Base-by-base conservation (phyloP, 139 green algal genomes). In the Desmodesmus armatus region DNA sequence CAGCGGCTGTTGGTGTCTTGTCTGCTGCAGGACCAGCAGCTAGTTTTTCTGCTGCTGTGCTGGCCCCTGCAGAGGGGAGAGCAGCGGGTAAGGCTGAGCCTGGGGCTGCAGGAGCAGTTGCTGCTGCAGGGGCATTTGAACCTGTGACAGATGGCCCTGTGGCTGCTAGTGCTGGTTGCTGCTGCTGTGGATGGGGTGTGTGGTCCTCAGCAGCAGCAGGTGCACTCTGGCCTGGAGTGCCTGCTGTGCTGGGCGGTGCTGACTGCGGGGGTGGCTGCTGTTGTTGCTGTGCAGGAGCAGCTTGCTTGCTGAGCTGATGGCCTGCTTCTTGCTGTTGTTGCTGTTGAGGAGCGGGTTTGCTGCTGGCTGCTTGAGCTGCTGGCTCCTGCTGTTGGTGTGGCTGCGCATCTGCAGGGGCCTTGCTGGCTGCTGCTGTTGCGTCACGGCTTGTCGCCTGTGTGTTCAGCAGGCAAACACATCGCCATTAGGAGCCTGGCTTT, bases 31-130 rank as follows among this genome's bases (percentile, higher is more conserved):
- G 58, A 3, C 17, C 66, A 66, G 71, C 17, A 3, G 29, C n/a
- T 70, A 58, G 80, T 51, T 60, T 31, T 21, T 67, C 44, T 85
- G 78, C 43, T 78, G 78, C 31, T 66, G 62, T 39, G 71, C 25
- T 13, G 40, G 71, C 5, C 35, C 11, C 21, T 60, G 37, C 27
- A 37, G 71, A n/a, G 19, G 53, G 19, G 53, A 65, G 19, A 21
- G 53, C 53, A 19, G 53, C 53, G 53, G 53, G 19, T n/a, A 21
- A 19, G 53, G 39, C 70, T 60, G 35, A 17, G 51, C 17, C n/a
- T 69, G 60, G 60, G 60, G 25, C 27, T 69, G 60, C 60, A 29
- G 60, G 11, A 55, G 47, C 66, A 47, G 25, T 29, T 47, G 7
- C 66, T 6, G 35, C 9, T 11, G 66, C 25, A 15, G n/a, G 7